Base-by-base conservation (phyloP, 306 rosid species). In the Corylus heterophylla region DNA sequence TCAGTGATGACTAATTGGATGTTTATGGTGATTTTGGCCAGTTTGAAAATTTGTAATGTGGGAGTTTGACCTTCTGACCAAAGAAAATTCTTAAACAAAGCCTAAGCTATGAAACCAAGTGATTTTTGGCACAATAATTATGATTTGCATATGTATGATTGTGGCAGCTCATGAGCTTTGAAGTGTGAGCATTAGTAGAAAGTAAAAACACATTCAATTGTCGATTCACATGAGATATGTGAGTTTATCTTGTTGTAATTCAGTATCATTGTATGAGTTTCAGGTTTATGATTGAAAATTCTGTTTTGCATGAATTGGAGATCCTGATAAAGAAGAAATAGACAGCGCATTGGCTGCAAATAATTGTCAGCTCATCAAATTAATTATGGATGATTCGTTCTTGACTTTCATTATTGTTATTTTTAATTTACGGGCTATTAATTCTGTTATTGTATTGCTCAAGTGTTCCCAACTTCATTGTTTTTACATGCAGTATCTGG, bases 401-500 rank as follows among this genome's bases (percentile, higher is more conserved):
- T 29, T 29, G 69, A 31, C 10, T 13, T 31, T 31, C 37, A 12
- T 29, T 8, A 12, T 63, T 29, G n/a, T 31, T 12, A 16, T 27
- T 12, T 63, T 45, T 14, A 10, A 59, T 59, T 9, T 63, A 14
- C n/a, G 10, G 20, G 20, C 16, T 31, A 29, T 31, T 13, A 31
- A 31, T 31, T 68, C 29, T 22, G 27, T 71, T 14, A 47, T 25
- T 6, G 7, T 63, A 2, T 71, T 18, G 14, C 52, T 42, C 22
- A 59, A 74, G n/a, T 72, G 45, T 76, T 72, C 25, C 52, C 81
- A 39, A 68, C 63, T 47, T 59, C 56, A 71, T 55, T 25, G 78
- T 56, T 58, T n/a, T 17, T 84, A 14, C 67, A 71, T 74, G 89
- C 92, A 96, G 99, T 96, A 93, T 77, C 81, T 96, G 92, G 99